Evolutionary conservation across 129 eudicot genomes (phyloP).

Genomic region (carrot (Daucus carota)): DNA sequence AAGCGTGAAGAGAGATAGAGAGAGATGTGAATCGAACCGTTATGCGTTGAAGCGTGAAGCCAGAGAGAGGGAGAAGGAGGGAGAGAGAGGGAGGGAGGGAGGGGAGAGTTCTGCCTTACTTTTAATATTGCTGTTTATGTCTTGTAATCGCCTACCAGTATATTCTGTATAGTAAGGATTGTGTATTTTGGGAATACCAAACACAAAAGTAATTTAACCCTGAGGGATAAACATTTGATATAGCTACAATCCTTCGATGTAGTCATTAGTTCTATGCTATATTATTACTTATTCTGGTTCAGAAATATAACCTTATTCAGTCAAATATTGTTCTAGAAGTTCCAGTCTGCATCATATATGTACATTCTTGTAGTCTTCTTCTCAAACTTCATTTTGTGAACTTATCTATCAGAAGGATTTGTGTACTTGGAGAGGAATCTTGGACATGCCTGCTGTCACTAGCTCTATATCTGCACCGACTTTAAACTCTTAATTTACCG

Average conservation of each 20-base stretch:
- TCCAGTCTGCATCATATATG: neutral
- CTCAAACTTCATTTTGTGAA: neutral
- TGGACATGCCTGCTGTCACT: neutral
- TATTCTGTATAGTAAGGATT: neutral
- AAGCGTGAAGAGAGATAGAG: no score
- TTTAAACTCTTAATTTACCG: neutral
- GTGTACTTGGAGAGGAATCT: neutral
- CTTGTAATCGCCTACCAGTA: neutral
- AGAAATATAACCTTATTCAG: neutral
- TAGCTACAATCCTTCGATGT: neutral
- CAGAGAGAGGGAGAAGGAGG: no score
- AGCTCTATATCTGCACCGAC: neutral
- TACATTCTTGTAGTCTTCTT: neutral
- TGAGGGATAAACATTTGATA: neutral
- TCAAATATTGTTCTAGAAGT: neutral
- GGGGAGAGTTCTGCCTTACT: no score
- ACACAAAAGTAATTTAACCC: neutral
- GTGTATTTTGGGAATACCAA: neutral
- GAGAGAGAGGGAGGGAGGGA: no score
- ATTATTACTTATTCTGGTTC: neutral
- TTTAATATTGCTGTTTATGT: no score
- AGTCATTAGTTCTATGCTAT: neutral
- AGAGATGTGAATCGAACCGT: no score
- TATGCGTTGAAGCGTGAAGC: no score
- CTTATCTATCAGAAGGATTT: neutral